phyloP scores from a whole-genome alignment of 768 basidiomycete species.

The Russula griseocarnosa region DNA sequence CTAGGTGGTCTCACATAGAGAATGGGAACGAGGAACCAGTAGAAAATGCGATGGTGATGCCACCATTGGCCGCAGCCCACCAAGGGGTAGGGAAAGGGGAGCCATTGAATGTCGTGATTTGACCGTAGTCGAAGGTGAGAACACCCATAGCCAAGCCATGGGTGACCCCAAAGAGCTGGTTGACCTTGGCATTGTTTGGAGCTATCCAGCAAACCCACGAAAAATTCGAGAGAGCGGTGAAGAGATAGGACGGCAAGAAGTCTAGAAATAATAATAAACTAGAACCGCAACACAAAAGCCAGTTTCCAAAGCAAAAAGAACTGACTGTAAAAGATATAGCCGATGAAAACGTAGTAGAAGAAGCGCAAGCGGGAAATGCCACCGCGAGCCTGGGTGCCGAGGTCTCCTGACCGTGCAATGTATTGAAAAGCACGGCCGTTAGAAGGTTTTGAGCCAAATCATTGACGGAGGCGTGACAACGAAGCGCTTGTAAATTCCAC shows the following conservation, averaged over 20 bases:
- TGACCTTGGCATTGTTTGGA: slow-evolving; percentile 63
- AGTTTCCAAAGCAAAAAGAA: slow-evolving; percentile 67
- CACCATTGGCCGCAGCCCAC: slow-evolving; percentile 76
- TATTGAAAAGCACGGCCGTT: slow-evolving; percentile 45
- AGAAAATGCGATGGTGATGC: slow-evolving; percentile 61
- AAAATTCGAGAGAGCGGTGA: slow-evolving; percentile 36
- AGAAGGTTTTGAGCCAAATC: slow-evolving; percentile 47
- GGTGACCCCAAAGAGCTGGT: slow-evolving; percentile 68
- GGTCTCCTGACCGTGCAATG: slow-evolving; percentile 39
- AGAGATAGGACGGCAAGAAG: slow-evolving; percentile 20
- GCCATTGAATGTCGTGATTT: slow-evolving; percentile 64
- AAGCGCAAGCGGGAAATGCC: slow-evolving; percentile 52
- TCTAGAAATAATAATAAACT: background rate
- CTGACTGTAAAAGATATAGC: slow-evolving; percentile 43
- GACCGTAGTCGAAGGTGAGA: slow-evolving; percentile 79
- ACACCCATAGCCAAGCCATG: slow-evolving; percentile 52
- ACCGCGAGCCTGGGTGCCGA: slow-evolving; percentile 41
- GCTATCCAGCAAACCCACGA: slow-evolving; percentile 63
- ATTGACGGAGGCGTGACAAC: slow-evolving; percentile 44
- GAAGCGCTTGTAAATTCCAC: slow-evolving; percentile 44
- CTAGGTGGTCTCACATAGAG: slow-evolving; percentile 40
- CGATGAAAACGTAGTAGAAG: slow-evolving; percentile 44
- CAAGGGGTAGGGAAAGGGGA: slow-evolving; percentile 70
- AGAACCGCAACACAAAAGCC: background rate
- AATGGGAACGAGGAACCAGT: slow-evolving; percentile 61